A percentile compares a stretch with the other conserved stretches of the same genome.
Conservation (phyloP, 1,284 basidiomycete genomes). For the Phellinidium pouzarii region DNA sequence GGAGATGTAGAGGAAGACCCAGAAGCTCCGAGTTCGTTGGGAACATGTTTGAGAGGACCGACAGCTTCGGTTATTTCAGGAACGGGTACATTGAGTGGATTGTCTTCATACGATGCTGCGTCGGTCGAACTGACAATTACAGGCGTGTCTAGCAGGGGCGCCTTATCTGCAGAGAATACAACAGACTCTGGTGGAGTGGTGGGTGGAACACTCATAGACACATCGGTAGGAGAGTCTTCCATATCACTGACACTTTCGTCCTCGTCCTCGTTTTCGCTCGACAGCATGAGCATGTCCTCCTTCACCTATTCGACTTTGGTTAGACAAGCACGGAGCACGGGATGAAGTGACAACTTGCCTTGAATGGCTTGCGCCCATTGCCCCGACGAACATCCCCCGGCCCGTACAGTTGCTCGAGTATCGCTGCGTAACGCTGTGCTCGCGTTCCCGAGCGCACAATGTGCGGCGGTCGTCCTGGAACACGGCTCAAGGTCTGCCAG, state of each 20-base stretch:
- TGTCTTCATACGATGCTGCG: background rate
- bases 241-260: background rate
- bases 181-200: background rate
- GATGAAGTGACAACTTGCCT: background rate
- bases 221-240: slow-evolving; percentile 1
- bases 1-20: too few species aligned
- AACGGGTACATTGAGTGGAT: background rate
- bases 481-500: slow-evolving; percentile 1
- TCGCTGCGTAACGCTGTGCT: slow-evolving; percentile 5
- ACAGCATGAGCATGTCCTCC: background rate
- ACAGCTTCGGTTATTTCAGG: background rate
- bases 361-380: slow-evolving; percentile 7
- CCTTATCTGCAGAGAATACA: background rate
- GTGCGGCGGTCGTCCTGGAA: background rate
- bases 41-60: background rate
- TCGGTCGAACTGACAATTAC: background rate
- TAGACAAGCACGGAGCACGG: background rate
- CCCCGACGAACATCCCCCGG: slow-evolving; percentile 11
- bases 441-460: background rate
- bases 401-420: slow-evolving; percentile 12
- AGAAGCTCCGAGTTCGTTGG: background rate
- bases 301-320: background rate
- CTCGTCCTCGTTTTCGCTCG: background rate
- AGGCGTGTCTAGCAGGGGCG: background rate
- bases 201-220: background rate